A percentile compares a stretch with the other conserved stretches of the same genome.
phyloP scores from a whole-genome alignment of 2,329 filamentous ascomycete species.

The Colletotrichum trifolii region DNA sequence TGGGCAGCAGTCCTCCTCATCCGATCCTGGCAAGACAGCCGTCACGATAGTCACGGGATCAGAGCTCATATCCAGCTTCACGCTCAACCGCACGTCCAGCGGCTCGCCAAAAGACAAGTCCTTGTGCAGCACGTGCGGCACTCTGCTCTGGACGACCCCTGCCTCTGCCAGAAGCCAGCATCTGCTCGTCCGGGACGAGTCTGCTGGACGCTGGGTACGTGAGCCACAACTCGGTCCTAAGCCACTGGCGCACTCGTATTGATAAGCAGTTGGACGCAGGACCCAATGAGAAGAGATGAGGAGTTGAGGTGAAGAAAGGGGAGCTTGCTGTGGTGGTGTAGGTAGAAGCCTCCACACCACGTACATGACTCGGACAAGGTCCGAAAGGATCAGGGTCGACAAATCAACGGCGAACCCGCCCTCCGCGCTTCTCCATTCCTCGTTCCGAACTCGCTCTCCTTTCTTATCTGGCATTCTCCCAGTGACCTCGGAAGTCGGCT shows the following conservation, averaged over 20 bases:
- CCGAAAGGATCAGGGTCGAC: not conserved
- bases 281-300: slow-evolving; percentile 44
- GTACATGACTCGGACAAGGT: slow-evolving; percentile 15
- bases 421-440: slow-evolving; percentile 16
- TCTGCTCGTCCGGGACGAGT: slow-evolving; percentile 41
- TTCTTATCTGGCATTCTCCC: slow-evolving; percentile 2
- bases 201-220: slow-evolving; percentile 42
- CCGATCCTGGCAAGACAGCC: not conserved
- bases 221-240: not conserved
- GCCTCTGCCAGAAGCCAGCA: slow-evolving; percentile 40
- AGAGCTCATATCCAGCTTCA: slow-evolving; percentile 35
- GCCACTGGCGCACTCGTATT: slow-evolving; percentile 22
- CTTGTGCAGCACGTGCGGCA: slow-evolving; percentile 42
- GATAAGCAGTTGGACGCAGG: slow-evolving; percentile 32
- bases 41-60: slow-evolving; percentile 27
- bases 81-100: slow-evolving; percentile 41
- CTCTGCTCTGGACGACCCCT: slow-evolving; percentile 44
- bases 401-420: slow-evolving; percentile 22
- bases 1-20: no score
- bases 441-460: not conserved
- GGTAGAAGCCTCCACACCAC: not conserved
- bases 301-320: slow-evolving; percentile 34
- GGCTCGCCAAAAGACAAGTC: slow-evolving; percentile 41
- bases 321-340: not conserved
- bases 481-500: slow-evolving; percentile 27